Evolutionary conservation across 2,329 filamentous ascomycete genomes (phyloP).

Genomic region (Penicillium sp.): DNA sequence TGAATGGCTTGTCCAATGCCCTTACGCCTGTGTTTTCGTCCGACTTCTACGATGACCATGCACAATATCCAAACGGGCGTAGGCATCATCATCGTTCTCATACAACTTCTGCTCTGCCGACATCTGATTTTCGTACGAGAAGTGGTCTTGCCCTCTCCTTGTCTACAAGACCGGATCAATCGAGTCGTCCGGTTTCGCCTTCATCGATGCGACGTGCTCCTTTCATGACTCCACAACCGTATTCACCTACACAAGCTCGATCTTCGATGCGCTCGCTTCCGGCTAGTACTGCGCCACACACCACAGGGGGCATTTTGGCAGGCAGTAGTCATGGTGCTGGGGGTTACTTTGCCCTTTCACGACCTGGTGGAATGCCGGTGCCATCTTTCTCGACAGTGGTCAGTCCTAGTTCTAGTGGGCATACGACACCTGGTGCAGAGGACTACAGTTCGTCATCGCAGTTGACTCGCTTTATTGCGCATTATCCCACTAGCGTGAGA

Average conservation of each 20-base stretch:
- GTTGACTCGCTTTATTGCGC: slow-evolving; percentile 23
- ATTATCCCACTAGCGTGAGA: slow-evolving; percentile 26
- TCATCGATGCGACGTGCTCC: slow-evolving; percentile 7
- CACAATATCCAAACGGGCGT: background rate
- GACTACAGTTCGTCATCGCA: slow-evolving; percentile 19
- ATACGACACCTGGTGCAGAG: slow-evolving; percentile 22
- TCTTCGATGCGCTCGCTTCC: slow-evolving; percentile 3
- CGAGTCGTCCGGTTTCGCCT: slow-evolving; percentile 8
- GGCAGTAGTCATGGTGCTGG: background rate
- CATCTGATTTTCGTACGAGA: slow-evolving; percentile 8
- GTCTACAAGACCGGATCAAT: slow-evolving; percentile 19
- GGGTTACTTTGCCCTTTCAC: slow-evolving; percentile 26
- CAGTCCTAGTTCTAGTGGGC: slow-evolving; percentile 20
- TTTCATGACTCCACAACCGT: slow-evolving; percentile 23
- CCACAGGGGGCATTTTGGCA: background rate
- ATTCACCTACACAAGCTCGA: slow-evolving; percentile 10
- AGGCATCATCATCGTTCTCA: slow-evolving; percentile 36
- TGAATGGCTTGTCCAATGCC: background rate
- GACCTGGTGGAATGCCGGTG: slow-evolving; percentile 9
- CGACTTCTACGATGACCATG: background rate
- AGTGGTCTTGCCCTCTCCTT: slow-evolving; percentile 15
- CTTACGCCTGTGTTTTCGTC: background rate
- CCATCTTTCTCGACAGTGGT: slow-evolving; percentile 5
- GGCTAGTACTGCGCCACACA: slow-evolving; percentile 2
- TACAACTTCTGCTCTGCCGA: slow-evolving; percentile 32